Base-by-base conservation (phyloP, 805 yeast genomes). In the Wickerhamomyces bovis region DNA sequence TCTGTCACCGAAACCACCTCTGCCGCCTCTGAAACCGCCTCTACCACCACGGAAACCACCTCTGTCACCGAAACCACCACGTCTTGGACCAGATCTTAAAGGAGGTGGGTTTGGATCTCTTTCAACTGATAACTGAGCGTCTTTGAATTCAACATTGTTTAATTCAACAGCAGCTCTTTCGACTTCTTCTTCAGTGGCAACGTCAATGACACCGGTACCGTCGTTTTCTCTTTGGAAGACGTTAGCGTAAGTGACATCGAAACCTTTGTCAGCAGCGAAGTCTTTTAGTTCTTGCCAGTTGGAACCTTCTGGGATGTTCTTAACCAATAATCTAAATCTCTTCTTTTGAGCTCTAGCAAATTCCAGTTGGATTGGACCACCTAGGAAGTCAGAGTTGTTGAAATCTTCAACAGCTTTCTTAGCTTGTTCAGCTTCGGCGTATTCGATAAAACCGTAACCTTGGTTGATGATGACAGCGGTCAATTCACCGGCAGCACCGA, bases 261-360 rank as follows among this genome's bases (percentile, higher is more conserved):
- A 65, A 52, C 76, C 80, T 67, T 80, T 84, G 51, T 85, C 89
- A 64, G 95, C 78, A 54, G 89, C 89, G 63, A 87, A 81, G 71
- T 92, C 98, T 73, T 89, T 86, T 63, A 86, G 76, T 60, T 85
- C 92, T 74, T 86, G 94, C 95, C 95, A 86, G 44, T 88, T 81
- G 48, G 86, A 75, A 52, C 82, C 81, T 56, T 82, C 85, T 57
- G 90, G 90, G 60, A 86, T 72, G 67, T 80, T 79, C 56, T 78
- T 67, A 31, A 85, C 78, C 62, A 81, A 77, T 50, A 83, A 80
- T 73, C 94, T 79, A 70, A 71, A 79, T 68, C 85, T 82, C 60
- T 88, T 88, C 65, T 83, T 81, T 51, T 50, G 58, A 40, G 59
- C 55, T 59, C 64, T 70, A 20, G 76, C 71, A 51, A 58, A 72